A percentile compares a stretch with the other conserved stretches of the same genome.
Conservation (phyloP, 2,329 filamentous ascomycete species). For the Trichoderma cornu-damae region DNA sequence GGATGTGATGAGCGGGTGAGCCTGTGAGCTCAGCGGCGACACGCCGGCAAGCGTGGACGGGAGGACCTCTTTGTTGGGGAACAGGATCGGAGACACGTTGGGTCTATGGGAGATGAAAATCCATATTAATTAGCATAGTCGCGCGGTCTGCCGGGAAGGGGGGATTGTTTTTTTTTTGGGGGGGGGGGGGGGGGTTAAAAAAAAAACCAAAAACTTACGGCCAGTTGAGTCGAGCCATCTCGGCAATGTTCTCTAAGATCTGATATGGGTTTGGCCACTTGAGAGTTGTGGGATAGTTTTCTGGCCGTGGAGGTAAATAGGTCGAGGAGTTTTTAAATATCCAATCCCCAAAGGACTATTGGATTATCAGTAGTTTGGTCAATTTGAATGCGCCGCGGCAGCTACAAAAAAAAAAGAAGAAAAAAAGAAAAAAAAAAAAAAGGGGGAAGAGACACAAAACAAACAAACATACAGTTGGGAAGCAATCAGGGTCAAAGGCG, state of each 20-base stretch:
- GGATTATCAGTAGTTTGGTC: neutral
- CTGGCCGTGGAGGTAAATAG: conserved; percentile 71
- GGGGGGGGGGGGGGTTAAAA: no score
- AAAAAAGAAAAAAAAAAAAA: neutral
- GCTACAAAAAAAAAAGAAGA: neutral
- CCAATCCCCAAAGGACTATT: conserved; percentile 36
- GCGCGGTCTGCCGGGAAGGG: no score
- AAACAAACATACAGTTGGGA: conserved; percentile 49
- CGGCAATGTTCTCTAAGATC: conserved; percentile 73
- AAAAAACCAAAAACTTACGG: conserved; percentile 56
- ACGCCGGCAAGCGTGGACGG: conserved; percentile 62
- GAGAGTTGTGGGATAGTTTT: conserved; percentile 58
- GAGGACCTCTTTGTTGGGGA: conserved; percentile 65
- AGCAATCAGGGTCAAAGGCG: conserved; percentile 71
- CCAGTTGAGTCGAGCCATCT: conserved; percentile 79
- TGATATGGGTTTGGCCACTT: conserved; percentile 71
- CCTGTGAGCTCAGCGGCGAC: conserved; percentile 71
- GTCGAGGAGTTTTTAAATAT: conserved; percentile 68
- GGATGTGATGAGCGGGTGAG: conserved; percentile 79
- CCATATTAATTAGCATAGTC: neutral
- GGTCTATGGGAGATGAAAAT: conserved; percentile 43
- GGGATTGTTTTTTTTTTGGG: no score
- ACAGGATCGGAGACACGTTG: conserved; percentile 81
- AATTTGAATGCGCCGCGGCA: neutral
- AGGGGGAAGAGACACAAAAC: neutral